Evolutionary conservation across 2,329 filamentous ascomycete genomes (phyloP), one percentile per base, ranked within the genome.

Genomic region (Colletotrichum musicola): DNA sequence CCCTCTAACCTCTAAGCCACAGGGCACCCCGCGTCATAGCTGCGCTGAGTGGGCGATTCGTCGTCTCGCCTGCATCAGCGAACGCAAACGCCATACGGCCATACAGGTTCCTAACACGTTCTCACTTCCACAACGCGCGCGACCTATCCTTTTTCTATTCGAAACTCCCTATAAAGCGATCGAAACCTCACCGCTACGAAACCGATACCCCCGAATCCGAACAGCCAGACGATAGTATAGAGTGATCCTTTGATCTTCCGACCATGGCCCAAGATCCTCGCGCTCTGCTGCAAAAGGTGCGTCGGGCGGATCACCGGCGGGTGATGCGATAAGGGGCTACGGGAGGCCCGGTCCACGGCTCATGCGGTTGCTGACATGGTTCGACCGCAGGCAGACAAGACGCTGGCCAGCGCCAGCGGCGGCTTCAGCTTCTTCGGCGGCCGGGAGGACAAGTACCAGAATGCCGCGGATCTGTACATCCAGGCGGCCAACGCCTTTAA

Each of bases 371-470:
- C 58, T 62, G 42, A 60, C 44, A 27, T 16, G 50, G 40, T n/a
- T n/a, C 40, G 14, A 42, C 16, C 64, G 73, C 78, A 98, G 95
- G 96, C 96, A 83, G 93, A 98, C 77, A 97, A 96, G 84, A 87
- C 90, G 60, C 88, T 93, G 27, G 83, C 90, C 74, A 85, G 91
- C 73, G 95, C 95, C 47, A 85, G 89, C 20, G 85, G 92, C 30
- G 95, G 95, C 75, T 98, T 97, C 83, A 93, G 90, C 79, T 90
- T 97, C 81, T 98, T 99, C 75, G 93, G 94, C 50, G 93, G 93
- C 53, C 88, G 90, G 67, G 88, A 93, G 75, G 94, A 97, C 72
- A 98, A 98, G 81, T 95, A 93, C 77, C 93, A 97, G 82, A 90
- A 91, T 82, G 95, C 95, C 14, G 93, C 93, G 71, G 94, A 98